Evolutionary conservation across 306 rosid genomes (phyloP).

Genomic region (Mimosa pudica): DNA sequence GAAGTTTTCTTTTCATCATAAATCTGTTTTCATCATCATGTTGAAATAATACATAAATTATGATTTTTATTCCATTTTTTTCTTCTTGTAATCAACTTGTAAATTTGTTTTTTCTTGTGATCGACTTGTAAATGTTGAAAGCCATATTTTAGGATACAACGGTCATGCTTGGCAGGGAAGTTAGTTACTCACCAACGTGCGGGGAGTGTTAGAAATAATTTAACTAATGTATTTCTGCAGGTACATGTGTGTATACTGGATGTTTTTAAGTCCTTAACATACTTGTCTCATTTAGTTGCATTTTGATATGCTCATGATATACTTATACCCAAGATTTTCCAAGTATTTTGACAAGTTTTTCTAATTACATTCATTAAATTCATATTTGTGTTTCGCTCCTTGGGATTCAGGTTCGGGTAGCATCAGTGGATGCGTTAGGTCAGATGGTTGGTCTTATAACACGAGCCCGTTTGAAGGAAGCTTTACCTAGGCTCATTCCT

Average conservation of each 20-base stretch:
- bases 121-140: background rate
- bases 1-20: background rate
- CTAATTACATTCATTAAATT: slow-evolving; percentile 23
- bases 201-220: background rate
- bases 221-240: background rate
- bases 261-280: background rate
- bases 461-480: slow-evolving; percentile 80
- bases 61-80: background rate
- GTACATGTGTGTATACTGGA: background rate
- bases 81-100: background rate
- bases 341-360: background rate
- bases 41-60: background rate
- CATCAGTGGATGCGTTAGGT: slow-evolving; percentile 90
- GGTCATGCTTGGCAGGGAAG: background rate
- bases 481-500: slow-evolving; percentile 87
- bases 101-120: background rate
- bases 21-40: background rate
- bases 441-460: slow-evolving; percentile 94
- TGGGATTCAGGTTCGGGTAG: slow-evolving; percentile 61
- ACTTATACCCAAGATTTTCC: background rate
- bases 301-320: background rate
- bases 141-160: background rate
- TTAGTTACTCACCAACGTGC: background rate
- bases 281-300: background rate
- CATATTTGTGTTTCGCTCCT: slow-evolving; percentile 26